A percentile compares a stretch with the other conserved stretches of the same genome.
These are phyloP conservation scores for Apiospora kogelbergensis DNA, from an alignment of 2,329 filamentous ascomycete species.

Conservation along the genomic window DNA sequence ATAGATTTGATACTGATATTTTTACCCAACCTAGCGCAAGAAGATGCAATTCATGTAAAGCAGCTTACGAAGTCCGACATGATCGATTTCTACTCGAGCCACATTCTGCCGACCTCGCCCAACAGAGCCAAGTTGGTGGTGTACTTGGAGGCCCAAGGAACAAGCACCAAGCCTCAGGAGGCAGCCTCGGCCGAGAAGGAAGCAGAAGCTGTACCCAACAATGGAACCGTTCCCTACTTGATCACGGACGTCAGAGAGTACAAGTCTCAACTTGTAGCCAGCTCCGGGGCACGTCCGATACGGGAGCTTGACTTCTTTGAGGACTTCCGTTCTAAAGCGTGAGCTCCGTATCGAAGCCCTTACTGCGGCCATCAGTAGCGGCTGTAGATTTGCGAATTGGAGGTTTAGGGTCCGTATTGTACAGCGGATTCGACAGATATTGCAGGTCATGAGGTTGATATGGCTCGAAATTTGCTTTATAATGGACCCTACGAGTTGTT, in stretches of 20 bases:
- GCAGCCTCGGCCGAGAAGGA: conserved; percentile 37
- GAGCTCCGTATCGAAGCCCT: no score
- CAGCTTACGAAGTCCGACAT: conserved; percentile 77
- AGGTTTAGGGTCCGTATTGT: no score
- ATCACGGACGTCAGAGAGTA: conserved; percentile 80
- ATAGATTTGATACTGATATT: conserved; percentile 74
- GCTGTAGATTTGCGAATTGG: no score
- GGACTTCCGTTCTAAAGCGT: conserved; percentile 81
- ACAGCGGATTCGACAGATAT: no score
- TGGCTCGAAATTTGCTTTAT: no score
- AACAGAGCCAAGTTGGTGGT: conserved; percentile 80
- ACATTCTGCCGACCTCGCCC: conserved; percentile 72
- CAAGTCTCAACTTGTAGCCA: conserved; percentile 74
- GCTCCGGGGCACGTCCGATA: conserved; percentile 69
- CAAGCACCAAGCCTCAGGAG: conserved; percentile 40
- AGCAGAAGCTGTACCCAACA: conserved; percentile 36
- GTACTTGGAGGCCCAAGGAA: conserved; percentile 75
- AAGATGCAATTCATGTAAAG: conserved; percentile 75
- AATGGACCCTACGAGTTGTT: no score
- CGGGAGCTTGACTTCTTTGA: conserved; percentile 82
- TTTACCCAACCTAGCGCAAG: conserved; percentile 80
- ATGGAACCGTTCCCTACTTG: conserved; percentile 54
- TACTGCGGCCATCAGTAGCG: no score
- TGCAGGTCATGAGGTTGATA: no score
- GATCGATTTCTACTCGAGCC: conserved; percentile 72